Evolutionary conservation across 2,329 filamentous ascomycete species (phyloP), one percentile per base, ranked within the genome.

Genomic region (Colletotrichum destructivum): DNA sequence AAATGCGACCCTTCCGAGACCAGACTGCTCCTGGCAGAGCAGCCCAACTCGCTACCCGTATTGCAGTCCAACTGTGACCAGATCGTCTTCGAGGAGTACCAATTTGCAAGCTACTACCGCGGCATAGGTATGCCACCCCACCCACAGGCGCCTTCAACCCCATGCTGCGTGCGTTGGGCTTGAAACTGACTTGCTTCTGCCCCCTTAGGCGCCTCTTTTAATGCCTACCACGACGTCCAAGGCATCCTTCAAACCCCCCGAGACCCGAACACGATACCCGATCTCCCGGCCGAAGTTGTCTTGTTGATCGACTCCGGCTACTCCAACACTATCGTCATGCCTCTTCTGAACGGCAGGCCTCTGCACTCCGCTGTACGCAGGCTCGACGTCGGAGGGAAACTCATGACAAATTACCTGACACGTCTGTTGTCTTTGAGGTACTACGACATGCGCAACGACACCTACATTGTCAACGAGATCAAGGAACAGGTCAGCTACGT

Each of bases 31-130:
- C 87, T 98, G 62, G 91, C 93, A 1, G 96, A 99, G 81, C 93
- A 94, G 56, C 92, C 95, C 4, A 98, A 97, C 82, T 91, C 92
- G 4, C 87, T 97, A 67, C 91, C 92, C 0, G 90, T 91, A 15
- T 83, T 99, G 74, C 95, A 98, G 82, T 90, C 92, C 49, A 96
- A 98, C 80, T 95, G 94, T 76, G 96, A 99, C 78, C 96, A 99
- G 84, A 94, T 99, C 79, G 90, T 98, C 1, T 98, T 99, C 85
- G 96, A 99, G 79, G 95, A 98, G 80, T 99, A 96, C 84, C 94
- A 94, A 2, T 99, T 99, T 82, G 89, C 92, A 13, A 92, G 93
- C 75, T 97, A 97, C 82, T 93, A 92, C 75, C 90, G 96, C 72
- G 91, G 90, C 69, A 85, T 93, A 74, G 93, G 93, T 89, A 80